These are phyloP conservation scores for Starmerella khaoyaiensis DNA, from an alignment of 805 yeast species.

Conservation along the genomic window DNA sequence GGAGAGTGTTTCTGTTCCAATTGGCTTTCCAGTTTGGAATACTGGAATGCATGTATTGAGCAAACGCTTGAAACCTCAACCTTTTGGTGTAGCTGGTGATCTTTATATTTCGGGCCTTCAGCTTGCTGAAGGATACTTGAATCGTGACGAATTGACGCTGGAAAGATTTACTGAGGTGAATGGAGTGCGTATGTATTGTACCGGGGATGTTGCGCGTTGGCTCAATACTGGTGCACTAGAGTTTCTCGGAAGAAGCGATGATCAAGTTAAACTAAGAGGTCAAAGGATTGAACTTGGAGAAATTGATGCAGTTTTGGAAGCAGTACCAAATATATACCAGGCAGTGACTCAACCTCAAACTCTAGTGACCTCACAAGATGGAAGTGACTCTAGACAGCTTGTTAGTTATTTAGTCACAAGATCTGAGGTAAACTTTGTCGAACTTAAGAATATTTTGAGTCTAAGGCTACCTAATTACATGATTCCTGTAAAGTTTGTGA, in stretches of 20 bases:
- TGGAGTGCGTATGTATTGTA: slow-evolving; percentile 18
- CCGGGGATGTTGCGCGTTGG: slow-evolving; percentile 25
- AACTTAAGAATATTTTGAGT: not conserved
- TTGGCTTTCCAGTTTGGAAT: slow-evolving; percentile 15
- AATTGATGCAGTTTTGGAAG: slow-evolving; percentile 20
- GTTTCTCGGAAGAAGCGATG: slow-evolving; percentile 24
- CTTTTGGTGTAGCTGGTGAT: slow-evolving; percentile 24
- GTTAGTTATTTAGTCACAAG: slow-evolving; percentile 9
- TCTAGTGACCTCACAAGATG: not conserved
- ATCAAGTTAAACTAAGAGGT: slow-evolving; percentile 26
- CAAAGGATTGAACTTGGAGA: slow-evolving; percentile 27
- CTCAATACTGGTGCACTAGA: slow-evolving; percentile 22
- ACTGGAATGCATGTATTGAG: slow-evolving; percentile 12
- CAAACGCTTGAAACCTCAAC: slow-evolving; percentile 9
- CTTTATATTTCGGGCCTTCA: slow-evolving; percentile 24
- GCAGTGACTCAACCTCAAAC: slow-evolving; percentile 10
- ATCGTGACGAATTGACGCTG: slow-evolving; percentile 19
- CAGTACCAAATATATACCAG: slow-evolving; percentile 6
- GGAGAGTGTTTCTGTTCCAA: slow-evolving; percentile 5
- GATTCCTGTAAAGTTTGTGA: slow-evolving; percentile 80
- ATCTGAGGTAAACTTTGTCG: not conserved
- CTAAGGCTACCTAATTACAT: slow-evolving; percentile 58
- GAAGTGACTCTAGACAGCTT: slow-evolving; percentile 12
- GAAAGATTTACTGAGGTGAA: slow-evolving; percentile 12
- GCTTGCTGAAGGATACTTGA: slow-evolving; percentile 24